These are phyloP conservation scores for Globisporangium takayamanum DNA, from an alignment of 352 stramenopile genomes.

Conservation along the genomic window DNA sequence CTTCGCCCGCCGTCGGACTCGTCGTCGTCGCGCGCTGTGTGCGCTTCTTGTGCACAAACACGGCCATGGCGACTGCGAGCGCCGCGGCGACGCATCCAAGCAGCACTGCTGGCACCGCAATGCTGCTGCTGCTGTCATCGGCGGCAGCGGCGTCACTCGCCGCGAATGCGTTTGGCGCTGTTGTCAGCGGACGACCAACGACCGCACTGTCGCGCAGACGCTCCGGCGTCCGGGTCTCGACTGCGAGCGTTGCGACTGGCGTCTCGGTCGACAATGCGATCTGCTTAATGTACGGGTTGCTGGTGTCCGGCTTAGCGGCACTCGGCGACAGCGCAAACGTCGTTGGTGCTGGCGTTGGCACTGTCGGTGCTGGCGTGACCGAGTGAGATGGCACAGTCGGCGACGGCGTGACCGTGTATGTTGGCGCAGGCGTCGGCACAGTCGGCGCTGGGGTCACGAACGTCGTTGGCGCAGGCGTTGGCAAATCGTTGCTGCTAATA, in stretches of 20 bases:
- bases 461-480: slow-evolving; percentile 12
- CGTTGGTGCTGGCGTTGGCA: slow-evolving; percentile 10
- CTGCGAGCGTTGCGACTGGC: not conserved
- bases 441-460: slow-evolving; percentile 12
- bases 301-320: not conserved
- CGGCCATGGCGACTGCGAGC: slow-evolving; percentile 10
- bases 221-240: not conserved
- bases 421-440: slow-evolving; percentile 7
- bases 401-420: slow-evolving; percentile 2
- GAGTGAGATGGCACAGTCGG: slow-evolving; percentile 4
- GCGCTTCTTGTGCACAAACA: slow-evolving; percentile 15
- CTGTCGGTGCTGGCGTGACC: slow-evolving; percentile 4
- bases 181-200: slow-evolving; percentile 1
- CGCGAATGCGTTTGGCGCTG: not conserved
- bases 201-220: slow-evolving; percentile 10
- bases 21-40: not conserved
- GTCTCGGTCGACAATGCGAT: slow-evolving; percentile 6
- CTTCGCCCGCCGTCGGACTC: slow-evolving; percentile 1
- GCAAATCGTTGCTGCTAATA: not conserved
- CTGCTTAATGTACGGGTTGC: slow-evolving; percentile 14
- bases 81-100: slow-evolving; percentile 13
- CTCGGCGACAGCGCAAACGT: not conserved
- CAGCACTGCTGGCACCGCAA: slow-evolving; percentile 8
- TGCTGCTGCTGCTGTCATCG: not conserved
- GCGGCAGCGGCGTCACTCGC: not conserved